Conservation (phyloP, 2,329 filamentous ascomycete species). For the Penicillium frequentans region DNA sequence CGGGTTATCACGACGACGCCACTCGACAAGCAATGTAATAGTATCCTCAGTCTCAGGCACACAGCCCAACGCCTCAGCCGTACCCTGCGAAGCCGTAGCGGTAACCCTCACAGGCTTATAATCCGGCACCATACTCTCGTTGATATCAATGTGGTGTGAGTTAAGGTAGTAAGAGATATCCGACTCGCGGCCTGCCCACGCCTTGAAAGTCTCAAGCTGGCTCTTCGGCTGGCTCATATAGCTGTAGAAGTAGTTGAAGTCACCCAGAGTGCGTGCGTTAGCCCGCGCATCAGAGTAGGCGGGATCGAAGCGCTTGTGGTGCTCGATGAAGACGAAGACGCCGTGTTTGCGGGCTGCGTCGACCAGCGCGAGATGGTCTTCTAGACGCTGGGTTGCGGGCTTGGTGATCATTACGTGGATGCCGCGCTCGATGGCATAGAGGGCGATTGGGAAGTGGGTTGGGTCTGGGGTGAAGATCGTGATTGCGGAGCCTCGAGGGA, state of each 20-base stretch:
- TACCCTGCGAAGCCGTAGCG: slow-evolving; percentile 78
- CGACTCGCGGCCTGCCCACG: slow-evolving; percentile 87
- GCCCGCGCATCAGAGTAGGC: slow-evolving; percentile 85
- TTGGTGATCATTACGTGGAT: slow-evolving; percentile 94
- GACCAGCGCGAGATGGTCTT: slow-evolving; percentile 75
- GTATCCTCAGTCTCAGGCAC: slow-evolving; percentile 83
- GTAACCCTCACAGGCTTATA: slow-evolving; percentile 76
- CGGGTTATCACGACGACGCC: slow-evolving; percentile 71
- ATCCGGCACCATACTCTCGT: slow-evolving; percentile 85
- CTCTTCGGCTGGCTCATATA: slow-evolving; percentile 95
- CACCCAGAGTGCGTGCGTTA: slow-evolving; percentile 73
- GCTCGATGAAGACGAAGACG: slow-evolving; percentile 91
- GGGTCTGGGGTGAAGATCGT: slow-evolving; percentile 96
- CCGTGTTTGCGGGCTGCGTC: slow-evolving; percentile 69
- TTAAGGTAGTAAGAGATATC: slow-evolving; percentile 98
- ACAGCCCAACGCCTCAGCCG: slow-evolving; percentile 77
- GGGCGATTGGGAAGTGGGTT: slow-evolving; percentile 86
- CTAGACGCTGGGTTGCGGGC: slow-evolving; percentile 81
- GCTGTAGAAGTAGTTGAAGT: slow-evolving; percentile 98
- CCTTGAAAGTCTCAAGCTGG: slow-evolving; percentile 90
- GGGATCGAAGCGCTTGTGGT: slow-evolving; percentile 95
- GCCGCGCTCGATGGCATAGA: slow-evolving; percentile 84
- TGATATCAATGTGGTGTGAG: slow-evolving; percentile 89
- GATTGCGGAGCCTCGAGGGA: slow-evolving; percentile 80
- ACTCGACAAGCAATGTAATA: slow-evolving; percentile 86